Evolutionary conservation across 768 basidiomycete species (phyloP), one percentile per base, ranked within the genome.

Genomic region (Coprinopsis cinerea): DNA sequence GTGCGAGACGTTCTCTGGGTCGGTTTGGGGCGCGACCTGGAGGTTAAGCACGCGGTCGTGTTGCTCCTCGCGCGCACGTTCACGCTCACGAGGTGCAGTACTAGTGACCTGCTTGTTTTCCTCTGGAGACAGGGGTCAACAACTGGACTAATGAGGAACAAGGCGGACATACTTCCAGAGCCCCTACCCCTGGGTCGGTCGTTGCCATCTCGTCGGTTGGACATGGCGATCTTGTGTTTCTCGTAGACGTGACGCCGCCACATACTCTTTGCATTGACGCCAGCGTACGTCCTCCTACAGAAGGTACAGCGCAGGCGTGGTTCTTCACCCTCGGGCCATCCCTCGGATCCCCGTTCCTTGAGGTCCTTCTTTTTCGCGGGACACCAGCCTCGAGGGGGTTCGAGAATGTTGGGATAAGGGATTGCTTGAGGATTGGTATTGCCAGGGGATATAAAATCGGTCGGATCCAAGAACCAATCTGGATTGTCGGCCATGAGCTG

Each of bases 251-350:
- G 88, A 41, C 88, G 75, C 52, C 88, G 71, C 88, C 88, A 92
- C 88, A 92, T 92, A 60, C 88, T 90, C 67, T 91, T 90, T 4
- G 88, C 89, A 61, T 92, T 92, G 26, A 88, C 85, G 10, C 88
- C 88, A 2, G 88, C 85, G 57, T 92, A 92, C 4, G 82, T 85
- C 55, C 89, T 76, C 56, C 89, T 71, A 58, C 88, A 92, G 59
- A 92, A 90, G 1, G 88, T 91, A 66, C 88, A 92, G 42, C 88
- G 75, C 22, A 92, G 73, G 15, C 85, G 70, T 6, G 88, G 88
- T 57, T 88, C 85, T 62, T 86, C 83, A 22, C 87, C 88, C 51
- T 91, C 85, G 7, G 85, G 83, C 83, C 84, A 88, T 15, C 80
- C 79, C 44, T 85, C 84, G 7, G 71, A 57, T 20, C 83, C 84